A percentile compares a stretch with the other conserved stretches of the same genome.
These are phyloP conservation scores for Pecoramyces ruminantium DNA, from an alignment of 192 early-diverging fungal genomes.

Conservation along the genomic window DNA sequence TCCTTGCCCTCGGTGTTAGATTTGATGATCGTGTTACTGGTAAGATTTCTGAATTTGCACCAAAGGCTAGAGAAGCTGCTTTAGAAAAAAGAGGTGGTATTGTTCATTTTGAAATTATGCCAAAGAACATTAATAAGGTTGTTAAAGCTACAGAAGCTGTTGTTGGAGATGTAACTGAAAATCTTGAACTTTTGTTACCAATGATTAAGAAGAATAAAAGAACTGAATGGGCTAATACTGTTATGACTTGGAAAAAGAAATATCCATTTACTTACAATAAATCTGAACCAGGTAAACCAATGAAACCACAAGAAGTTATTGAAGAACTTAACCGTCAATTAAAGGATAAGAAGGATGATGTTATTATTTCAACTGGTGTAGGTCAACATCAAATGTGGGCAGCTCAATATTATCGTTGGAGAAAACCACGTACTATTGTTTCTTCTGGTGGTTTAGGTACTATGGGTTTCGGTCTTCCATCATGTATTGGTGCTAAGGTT, in stretches of 20 bases:
- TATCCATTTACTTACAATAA: slow-evolving; percentile 71
- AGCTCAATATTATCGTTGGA: slow-evolving; percentile 87
- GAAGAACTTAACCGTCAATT: slow-evolving; percentile 80
- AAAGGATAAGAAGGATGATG: slow-evolving; percentile 67
- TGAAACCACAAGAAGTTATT: slow-evolving; percentile 90
- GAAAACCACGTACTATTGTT: slow-evolving; percentile 71
- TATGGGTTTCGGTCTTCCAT: slow-evolving; percentile 94
- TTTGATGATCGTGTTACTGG: slow-evolving; percentile 98
- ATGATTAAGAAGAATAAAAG: slow-evolving; percentile 42
- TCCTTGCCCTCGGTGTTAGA: slow-evolving; percentile 87
- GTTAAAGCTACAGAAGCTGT: slow-evolving; percentile 78
- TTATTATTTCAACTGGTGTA: slow-evolving; percentile 89
- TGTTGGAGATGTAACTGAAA: slow-evolving; percentile 86
- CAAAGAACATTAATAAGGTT: slow-evolving; percentile 99
- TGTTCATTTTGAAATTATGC: slow-evolving; percentile 97
- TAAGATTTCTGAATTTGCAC: slow-evolving; percentile 73
- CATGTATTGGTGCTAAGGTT: slow-evolving; percentile 95
- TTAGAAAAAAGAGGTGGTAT: slow-evolving; percentile 81
- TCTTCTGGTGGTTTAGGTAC: slow-evolving; percentile 95
- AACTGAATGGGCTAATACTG: slow-evolving; percentile 67
- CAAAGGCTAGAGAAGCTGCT: slow-evolving; percentile 77
- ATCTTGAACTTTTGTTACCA: slow-evolving; percentile 65
- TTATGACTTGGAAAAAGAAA: slow-evolving; percentile 75
- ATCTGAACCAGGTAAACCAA: slow-evolving; percentile 28
- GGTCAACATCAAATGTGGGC: slow-evolving; percentile 99